These are phyloP conservation scores for Coleophoma cylindrospora DNA, from an alignment of 2,329 filamentous ascomycete genomes.

Conservation along the genomic window DNA sequence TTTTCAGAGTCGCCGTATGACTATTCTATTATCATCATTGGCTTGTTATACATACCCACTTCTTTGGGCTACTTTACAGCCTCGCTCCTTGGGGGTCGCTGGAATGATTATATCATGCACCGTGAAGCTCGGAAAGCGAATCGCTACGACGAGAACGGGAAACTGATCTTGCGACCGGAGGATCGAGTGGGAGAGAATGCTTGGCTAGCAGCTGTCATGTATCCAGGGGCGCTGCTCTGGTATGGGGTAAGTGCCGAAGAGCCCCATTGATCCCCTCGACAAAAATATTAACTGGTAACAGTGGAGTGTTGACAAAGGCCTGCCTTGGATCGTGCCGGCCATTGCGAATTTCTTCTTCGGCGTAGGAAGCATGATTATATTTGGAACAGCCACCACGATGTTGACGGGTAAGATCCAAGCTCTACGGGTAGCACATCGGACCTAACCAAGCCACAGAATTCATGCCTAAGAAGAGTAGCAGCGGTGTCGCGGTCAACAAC, in stretches of 20 bases:
- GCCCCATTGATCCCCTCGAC: not conserved
- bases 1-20: slow-evolving; percentile 65
- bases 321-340: slow-evolving; percentile 58
- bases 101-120: slow-evolving; percentile 79
- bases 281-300: not conserved
- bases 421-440: slow-evolving; percentile 18
- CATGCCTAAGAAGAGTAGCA: slow-evolving; percentile 65
- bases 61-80: slow-evolving; percentile 68
- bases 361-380: slow-evolving; percentile 66
- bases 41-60: slow-evolving; percentile 71
- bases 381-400: slow-evolving; percentile 59
- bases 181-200: slow-evolving; percentile 81
- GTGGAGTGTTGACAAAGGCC: slow-evolving; percentile 61
- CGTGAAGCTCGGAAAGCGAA: slow-evolving; percentile 67
- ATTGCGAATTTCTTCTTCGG: slow-evolving; percentile 72
- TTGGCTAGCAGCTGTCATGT: slow-evolving; percentile 67
- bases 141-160: slow-evolving; percentile 62
- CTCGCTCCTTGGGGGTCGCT: slow-evolving; percentile 65
- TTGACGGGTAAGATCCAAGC: slow-evolving; percentile 46
- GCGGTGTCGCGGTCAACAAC: slow-evolving; percentile 76
- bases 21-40: slow-evolving; percentile 64
- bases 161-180: slow-evolving; percentile 66
- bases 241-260: slow-evolving; percentile 45
- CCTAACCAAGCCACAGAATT: slow-evolving; percentile 63
- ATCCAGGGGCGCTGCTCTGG: slow-evolving; percentile 65